Evolutionary conservation across 345 rosid genomes (phyloP).

Genomic region (Eucalyptus grandis): DNA sequence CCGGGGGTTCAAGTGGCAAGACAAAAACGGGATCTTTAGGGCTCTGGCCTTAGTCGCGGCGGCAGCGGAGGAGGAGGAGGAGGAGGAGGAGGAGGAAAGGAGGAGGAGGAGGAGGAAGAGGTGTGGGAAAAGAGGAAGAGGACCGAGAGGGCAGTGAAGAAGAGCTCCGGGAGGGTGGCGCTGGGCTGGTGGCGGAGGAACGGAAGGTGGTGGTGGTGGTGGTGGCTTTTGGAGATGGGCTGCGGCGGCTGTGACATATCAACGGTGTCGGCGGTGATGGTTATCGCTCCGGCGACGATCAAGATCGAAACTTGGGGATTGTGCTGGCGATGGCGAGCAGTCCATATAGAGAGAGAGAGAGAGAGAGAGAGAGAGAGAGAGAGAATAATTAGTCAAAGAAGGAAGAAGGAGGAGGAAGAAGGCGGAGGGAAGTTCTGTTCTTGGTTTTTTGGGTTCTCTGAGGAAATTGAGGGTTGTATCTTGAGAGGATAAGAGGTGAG

Average conservation of each 20-base stretch:
- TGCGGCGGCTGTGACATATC: background rate
- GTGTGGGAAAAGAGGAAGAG: conserved; percentile 22
- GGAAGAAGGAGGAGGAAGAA: background rate
- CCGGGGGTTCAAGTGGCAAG: conserved; percentile 28
- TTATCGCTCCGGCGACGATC: background rate
- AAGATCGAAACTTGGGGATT: background rate
- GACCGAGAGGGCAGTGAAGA: conserved; percentile 13
- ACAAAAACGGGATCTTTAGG: conserved; percentile 16
- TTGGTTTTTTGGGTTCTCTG: background rate
- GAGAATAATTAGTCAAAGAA: background rate
- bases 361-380: background rate
- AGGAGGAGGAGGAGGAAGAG: background rate
- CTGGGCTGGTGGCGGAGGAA: background rate
- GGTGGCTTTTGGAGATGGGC: background rate
- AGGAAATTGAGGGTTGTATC: background rate
- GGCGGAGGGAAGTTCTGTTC: background rate
- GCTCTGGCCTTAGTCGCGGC: conserved; percentile 15
- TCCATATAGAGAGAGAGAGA: background rate
- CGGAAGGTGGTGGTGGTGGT: background rate
- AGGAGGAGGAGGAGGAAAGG: background rate
- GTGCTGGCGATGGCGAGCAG: background rate
- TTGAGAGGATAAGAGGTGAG: background rate
- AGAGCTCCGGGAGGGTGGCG: conserved; percentile 7
- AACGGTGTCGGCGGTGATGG: background rate
- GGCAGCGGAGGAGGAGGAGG: conserved; percentile 6